Evolutionary conservation across 352 stramenopile species (phyloP).

Genomic region (Phytophthora idaei): DNA sequence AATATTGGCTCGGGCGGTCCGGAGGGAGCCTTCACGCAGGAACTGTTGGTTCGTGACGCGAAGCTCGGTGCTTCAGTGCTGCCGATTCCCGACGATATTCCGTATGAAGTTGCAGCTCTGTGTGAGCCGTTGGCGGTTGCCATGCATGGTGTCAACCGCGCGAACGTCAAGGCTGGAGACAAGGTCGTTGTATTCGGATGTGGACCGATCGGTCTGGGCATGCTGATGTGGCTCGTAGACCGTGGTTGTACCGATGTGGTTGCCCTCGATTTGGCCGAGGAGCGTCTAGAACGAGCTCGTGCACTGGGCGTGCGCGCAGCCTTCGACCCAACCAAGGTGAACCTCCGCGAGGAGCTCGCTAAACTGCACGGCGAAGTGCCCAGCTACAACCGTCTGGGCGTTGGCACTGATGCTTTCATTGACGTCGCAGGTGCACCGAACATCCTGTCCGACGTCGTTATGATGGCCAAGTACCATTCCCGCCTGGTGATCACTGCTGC

Average conservation of each 20-base stretch:
- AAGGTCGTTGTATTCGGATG: conserved; percentile 37
- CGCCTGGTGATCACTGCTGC: conserved; percentile 30
- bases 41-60: conserved; percentile 29
- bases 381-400: conserved; percentile 32
- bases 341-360: conserved; percentile 24
- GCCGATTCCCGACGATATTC: conserved; percentile 30
- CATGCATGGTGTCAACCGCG: conserved; percentile 32
- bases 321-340: conserved; percentile 31
- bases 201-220: conserved; percentile 28
- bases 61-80: conserved; percentile 29
- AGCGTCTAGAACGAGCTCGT: conserved; percentile 29
- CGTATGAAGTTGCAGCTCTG: conserved; percentile 28
- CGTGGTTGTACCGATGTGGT: conserved; percentile 28
- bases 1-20: conserved; percentile 31
- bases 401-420: conserved; percentile 33
- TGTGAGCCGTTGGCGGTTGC: conserved; percentile 32
- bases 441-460: conserved; percentile 27
- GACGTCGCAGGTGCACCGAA: conserved; percentile 25
- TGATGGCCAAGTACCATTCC: conserved; percentile 32
- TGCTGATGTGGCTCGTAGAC: conserved; percentile 35
- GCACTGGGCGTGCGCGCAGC: conserved; percentile 23
- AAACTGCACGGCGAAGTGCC: conserved; percentile 31
- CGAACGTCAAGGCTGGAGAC: conserved; percentile 29
- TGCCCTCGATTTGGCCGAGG: conserved; percentile 28
- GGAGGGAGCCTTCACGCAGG: conserved; percentile 31